These are phyloP conservation scores for Stereocaulon alpinum DNA, from an alignment of 495 filamentous ascomycete genomes.

Conservation along the genomic window DNA sequence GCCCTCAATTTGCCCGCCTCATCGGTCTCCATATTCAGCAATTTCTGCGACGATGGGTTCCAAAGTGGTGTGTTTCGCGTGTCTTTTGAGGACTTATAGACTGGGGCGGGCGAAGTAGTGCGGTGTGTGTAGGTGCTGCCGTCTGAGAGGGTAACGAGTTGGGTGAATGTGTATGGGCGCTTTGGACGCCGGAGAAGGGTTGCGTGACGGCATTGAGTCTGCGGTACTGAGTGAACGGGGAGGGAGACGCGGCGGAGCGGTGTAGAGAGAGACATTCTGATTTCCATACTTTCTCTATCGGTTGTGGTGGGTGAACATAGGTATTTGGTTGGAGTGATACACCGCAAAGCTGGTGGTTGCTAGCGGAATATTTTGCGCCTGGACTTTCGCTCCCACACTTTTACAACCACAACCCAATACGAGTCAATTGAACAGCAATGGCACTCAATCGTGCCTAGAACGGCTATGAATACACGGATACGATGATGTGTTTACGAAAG, in stretches of 20 bases:
- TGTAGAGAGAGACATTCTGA: slow-evolving; percentile 31
- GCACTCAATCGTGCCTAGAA: too few relatives aligned
- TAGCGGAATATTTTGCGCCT: too few relatives aligned
- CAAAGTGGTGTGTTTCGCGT: slow-evolving; percentile 78
- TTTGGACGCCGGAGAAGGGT: slow-evolving; percentile 79
- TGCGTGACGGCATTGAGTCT: slow-evolving; percentile 51
- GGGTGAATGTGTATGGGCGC: slow-evolving; percentile 92
- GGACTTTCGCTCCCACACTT: too few relatives aligned
- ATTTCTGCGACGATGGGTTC: slow-evolving; percentile 69
- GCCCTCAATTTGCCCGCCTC: slow-evolving; percentile 84
- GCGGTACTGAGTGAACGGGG: slow-evolving; percentile 9
- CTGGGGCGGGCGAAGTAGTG: slow-evolving; percentile 70
- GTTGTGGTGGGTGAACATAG: too few relatives aligned
- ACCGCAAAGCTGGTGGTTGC: too few relatives aligned
- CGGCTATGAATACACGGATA: too few relatives aligned
- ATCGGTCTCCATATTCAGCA: slow-evolving; percentile 85
- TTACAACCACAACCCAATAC: too few relatives aligned
- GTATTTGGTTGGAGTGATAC: too few relatives aligned
- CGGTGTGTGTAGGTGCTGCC: slow-evolving; percentile 78
- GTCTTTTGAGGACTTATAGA: slow-evolving; percentile 74
- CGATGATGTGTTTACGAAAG: neutral
- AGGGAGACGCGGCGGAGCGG: slow-evolving; percentile 36
- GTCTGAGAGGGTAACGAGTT: slow-evolving; percentile 89
- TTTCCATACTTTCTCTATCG: neutral
- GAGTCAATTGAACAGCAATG: too few relatives aligned